Conservation (phyloP, 495 filamentous ascomycete genomes). For the Trichoderma gamsii region DNA sequence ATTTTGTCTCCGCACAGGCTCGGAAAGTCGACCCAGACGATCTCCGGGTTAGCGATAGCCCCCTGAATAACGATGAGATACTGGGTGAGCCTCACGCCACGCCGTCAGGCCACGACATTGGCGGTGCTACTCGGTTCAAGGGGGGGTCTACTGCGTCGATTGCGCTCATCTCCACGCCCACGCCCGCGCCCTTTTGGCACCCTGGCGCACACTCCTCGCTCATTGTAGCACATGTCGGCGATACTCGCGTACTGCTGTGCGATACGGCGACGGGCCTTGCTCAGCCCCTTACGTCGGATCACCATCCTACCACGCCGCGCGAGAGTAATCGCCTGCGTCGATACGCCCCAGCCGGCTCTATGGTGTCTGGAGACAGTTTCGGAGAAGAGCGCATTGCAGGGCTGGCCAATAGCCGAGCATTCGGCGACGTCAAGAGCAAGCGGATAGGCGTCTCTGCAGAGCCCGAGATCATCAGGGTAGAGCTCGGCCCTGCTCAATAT, state of each 20-base stretch:
- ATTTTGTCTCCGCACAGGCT: constrained; percentile 84
- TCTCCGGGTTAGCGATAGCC: constrained; percentile 58
- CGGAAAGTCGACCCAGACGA: constrained; percentile 64
- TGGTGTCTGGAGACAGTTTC: constrained; percentile 84
- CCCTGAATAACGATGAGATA: constrained; percentile 75
- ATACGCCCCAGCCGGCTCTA: constrained; percentile 62
- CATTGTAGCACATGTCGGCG: constrained; percentile 85
- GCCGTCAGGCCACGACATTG: constrained; percentile 52
- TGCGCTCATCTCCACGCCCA: constrained; percentile 85
- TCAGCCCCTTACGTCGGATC: constrained; percentile 74
- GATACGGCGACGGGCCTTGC: constrained; percentile 70
- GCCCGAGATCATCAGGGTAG: constrained; percentile 70
- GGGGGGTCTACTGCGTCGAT: constrained; percentile 88
- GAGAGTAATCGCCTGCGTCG: constrained; percentile 79
- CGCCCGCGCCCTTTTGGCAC: constrained; percentile 89
- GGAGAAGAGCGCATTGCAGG: constrained; percentile 94
- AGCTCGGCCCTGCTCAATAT: constrained; percentile 75
- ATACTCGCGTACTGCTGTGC: constrained; percentile 85
- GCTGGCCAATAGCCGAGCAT: constrained; percentile 87
- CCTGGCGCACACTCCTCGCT: constrained; percentile 76
- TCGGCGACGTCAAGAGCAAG: constrained; percentile 87
- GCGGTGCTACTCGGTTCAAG: constrained; percentile 69
- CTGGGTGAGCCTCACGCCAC: constrained; percentile 58
- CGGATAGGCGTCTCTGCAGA: constrained; percentile 90
- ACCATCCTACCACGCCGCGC: constrained; percentile 79